Conservation (phyloP, 306 rosid species). For the Albizia julibrissin region DNA sequence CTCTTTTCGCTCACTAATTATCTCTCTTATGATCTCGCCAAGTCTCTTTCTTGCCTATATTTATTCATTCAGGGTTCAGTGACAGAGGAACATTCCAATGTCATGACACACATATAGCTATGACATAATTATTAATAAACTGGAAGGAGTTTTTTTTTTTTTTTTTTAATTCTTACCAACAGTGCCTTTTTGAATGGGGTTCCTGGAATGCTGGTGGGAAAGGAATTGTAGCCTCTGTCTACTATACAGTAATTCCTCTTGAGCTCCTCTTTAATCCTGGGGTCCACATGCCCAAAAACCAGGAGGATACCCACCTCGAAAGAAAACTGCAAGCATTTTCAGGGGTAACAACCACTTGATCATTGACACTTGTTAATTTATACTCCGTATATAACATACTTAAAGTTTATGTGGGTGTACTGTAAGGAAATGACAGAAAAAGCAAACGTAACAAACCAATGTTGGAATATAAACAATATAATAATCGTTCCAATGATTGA, state of each 20-base stretch:
- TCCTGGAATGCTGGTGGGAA: constrained; percentile 72
- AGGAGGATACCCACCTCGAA: constrained; percentile 80
- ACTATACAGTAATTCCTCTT: constrained; percentile 61
- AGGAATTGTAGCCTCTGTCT: constrained; percentile 82
- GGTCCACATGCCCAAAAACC: constrained; percentile 65
- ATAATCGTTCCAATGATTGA: constrained; percentile 28
- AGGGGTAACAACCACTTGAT: constrained; percentile 26
- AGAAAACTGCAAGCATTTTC: constrained; percentile 58
- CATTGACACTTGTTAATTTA: constrained; percentile 6
- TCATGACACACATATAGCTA: background rate
- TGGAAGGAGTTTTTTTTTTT: background rate
- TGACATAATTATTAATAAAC: background rate
- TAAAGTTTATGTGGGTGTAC: background rate
- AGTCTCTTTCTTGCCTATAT: constrained; percentile 74
- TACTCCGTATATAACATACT: background rate
- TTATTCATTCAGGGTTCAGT: background rate
- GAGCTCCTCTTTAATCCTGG: constrained; percentile 55
- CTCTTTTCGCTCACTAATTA: constrained; percentile 69
- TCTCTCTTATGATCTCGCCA: constrained; percentile 55
- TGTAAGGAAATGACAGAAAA: constrained; percentile 21
- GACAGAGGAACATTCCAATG: background rate
- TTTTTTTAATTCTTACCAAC: constrained; percentile 35
- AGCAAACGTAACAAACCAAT: background rate
- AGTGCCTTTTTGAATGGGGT: constrained; percentile 73
- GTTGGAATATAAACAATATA: constrained; percentile 22